Conservation (phyloP, 352 stramenopile genomes). For the Globisporangium uncinulatum region DNA sequence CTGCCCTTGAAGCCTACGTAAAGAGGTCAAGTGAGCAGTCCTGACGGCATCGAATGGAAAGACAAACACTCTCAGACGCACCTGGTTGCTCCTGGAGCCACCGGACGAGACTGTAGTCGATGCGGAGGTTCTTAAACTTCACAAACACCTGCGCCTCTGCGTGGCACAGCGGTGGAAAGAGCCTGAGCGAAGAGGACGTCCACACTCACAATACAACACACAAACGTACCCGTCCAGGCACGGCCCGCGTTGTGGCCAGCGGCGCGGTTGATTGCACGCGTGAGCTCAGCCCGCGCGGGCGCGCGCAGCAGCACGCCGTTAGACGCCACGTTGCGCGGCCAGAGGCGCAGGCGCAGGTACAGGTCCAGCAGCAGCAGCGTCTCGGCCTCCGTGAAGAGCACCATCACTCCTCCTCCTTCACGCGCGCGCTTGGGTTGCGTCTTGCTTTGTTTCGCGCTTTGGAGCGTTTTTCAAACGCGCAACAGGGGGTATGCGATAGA, state of each 20-base stretch:
- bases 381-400: conserved; percentile 54
- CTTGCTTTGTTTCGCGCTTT: not conserved
- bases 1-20: conserved; percentile 24
- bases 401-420: conserved; percentile 20
- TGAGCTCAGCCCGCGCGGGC: conserved; percentile 36
- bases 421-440: not conserved
- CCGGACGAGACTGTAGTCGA: conserved; percentile 39
- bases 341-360: conserved; percentile 31
- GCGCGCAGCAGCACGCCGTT: conserved; percentile 44
- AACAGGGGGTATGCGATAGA: no score
- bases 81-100: conserved; percentile 41
- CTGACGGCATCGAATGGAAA: not conserved
- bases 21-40: not conserved
- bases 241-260: conserved; percentile 23
- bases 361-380: conserved; percentile 43
- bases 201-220: not conserved
- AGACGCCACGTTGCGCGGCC: conserved; percentile 38
- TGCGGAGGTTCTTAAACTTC: conserved; percentile 66
- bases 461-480: not conserved
- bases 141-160: conserved; percentile 46
- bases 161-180: not conserved
- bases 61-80: not conserved
- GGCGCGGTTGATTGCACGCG: conserved; percentile 30
- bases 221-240: conserved; percentile 28
- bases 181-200: not conserved